Percentiles rank a stretch among this genome's conserved stretches.
Evolutionary conservation across 805 yeast genomes (phyloP).

Genomic region (Myxozyma melibiosi): DNA sequence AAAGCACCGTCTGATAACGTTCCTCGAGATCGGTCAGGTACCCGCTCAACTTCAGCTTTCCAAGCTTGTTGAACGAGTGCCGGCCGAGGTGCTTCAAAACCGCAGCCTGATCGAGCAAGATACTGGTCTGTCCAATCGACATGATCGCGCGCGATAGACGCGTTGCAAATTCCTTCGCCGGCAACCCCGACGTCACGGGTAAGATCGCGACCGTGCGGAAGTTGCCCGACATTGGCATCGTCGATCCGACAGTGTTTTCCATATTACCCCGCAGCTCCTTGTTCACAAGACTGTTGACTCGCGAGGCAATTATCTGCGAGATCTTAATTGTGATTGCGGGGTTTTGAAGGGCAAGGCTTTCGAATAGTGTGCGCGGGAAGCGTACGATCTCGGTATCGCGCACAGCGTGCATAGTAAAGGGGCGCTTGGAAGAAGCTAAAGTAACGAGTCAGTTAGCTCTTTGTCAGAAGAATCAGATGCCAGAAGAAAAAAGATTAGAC

Average conservation of each 20-base stretch:
- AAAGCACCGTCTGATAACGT: slow-evolving; percentile 80
- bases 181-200: slow-evolving; percentile 80
- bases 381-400: slow-evolving; percentile 93
- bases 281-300: slow-evolving; percentile 38
- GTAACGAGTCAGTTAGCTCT: neutral
- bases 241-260: neutral
- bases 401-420: slow-evolving; percentile 74
- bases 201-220: slow-evolving; percentile 83
- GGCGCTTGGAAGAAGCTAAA: slow-evolving; percentile 55
- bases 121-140: slow-evolving; percentile 70
- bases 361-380: slow-evolving; percentile 87
- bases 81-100: slow-evolving; percentile 80
- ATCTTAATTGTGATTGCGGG: slow-evolving; percentile 92
- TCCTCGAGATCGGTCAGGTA: slow-evolving; percentile 91
- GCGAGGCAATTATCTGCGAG: slow-evolving; percentile 79
- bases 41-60: slow-evolving; percentile 83
- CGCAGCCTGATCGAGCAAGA: slow-evolving; percentile 80
- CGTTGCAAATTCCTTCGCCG: slow-evolving; percentile 82
- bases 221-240: slow-evolving; percentile 37
- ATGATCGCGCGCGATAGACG: slow-evolving; percentile 70
- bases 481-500: neutral
- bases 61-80: slow-evolving; percentile 88
- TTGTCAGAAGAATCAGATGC: too few relatives aligned
- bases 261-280: slow-evolving; percentile 17
- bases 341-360: slow-evolving; percentile 75